A percentile compares a stretch with the other conserved stretches of the same genome.
These are phyloP conservation scores for Salix arbutifolia DNA, from an alignment of 345 rosid genomes.

Conservation along the genomic window DNA sequence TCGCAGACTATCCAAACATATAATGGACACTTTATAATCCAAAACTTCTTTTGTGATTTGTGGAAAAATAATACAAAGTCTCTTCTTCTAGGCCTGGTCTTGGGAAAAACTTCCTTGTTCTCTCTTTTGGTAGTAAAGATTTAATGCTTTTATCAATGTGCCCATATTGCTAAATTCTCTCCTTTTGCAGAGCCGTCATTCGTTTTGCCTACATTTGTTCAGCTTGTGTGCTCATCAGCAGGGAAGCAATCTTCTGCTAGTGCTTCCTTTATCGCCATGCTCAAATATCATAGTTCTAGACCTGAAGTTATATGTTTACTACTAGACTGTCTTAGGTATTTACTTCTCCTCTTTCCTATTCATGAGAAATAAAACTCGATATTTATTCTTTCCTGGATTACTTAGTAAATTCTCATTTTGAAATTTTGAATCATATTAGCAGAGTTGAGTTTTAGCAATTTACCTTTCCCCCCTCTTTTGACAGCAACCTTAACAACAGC, in stretches of 20 bases:
- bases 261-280: constrained; percentile 53
- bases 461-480: constrained; percentile 12
- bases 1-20: too few relatives aligned
- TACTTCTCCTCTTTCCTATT: constrained; percentile 5
- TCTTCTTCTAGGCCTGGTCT: background rate
- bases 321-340: constrained; percentile 77
- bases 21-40: background rate
- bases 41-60: background rate
- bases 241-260: constrained; percentile 40
- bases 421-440: background rate
- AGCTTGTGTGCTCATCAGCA: constrained; percentile 47
- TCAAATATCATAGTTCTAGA: constrained; percentile 52
- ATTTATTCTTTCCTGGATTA: background rate
- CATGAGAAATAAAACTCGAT: background rate
- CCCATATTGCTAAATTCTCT: constrained; percentile 8
- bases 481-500: constrained; percentile 50
- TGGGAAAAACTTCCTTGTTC: background rate
- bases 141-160: constrained; percentile 7
- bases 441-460: background rate
- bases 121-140: constrained; percentile 1
- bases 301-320: constrained; percentile 63
- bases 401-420: background rate
- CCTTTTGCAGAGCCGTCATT: constrained; percentile 59
- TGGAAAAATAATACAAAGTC: background rate
- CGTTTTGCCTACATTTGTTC: constrained; percentile 58